These are phyloP conservation scores for Cucumis hystrix DNA, from an alignment of 306 rosid species.

Conservation along the genomic window DNA sequence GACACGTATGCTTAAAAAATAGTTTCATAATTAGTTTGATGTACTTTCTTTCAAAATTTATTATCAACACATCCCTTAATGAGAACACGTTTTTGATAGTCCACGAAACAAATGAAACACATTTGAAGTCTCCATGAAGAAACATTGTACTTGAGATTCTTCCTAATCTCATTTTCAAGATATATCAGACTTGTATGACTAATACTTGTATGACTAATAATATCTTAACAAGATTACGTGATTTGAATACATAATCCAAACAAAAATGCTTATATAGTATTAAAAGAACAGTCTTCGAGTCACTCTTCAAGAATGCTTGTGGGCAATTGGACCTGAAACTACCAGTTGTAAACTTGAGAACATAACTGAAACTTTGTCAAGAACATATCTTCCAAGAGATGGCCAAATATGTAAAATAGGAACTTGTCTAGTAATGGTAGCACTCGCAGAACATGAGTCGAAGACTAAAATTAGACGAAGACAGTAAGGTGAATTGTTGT, in stretches of 20 bases:
- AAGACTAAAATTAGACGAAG: not conserved
- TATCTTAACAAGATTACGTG: not conserved
- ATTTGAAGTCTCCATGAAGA: not conserved
- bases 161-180: not conserved
- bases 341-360: not conserved
- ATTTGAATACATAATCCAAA: not conserved
- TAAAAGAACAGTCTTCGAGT: not conserved
- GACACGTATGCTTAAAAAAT: too few relatives aligned
- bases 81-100: not conserved
- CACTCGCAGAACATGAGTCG: not conserved
- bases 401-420: not conserved
- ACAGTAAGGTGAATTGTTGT: not conserved
- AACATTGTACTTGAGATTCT: not conserved
- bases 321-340: not conserved
- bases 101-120: not conserved
- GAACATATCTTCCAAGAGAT: not conserved
- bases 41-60: too few relatives aligned
- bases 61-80: too few relatives aligned
- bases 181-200: not conserved
- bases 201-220: not conserved
- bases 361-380: not conserved
- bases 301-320: not conserved
- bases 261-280: not conserved
- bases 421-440: not conserved
- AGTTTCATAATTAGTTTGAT: too few relatives aligned